These are phyloP conservation scores for Alternaria novae-zelandiae DNA, from an alignment of 2,329 filamentous ascomycete genomes.

Conservation along the genomic window DNA sequence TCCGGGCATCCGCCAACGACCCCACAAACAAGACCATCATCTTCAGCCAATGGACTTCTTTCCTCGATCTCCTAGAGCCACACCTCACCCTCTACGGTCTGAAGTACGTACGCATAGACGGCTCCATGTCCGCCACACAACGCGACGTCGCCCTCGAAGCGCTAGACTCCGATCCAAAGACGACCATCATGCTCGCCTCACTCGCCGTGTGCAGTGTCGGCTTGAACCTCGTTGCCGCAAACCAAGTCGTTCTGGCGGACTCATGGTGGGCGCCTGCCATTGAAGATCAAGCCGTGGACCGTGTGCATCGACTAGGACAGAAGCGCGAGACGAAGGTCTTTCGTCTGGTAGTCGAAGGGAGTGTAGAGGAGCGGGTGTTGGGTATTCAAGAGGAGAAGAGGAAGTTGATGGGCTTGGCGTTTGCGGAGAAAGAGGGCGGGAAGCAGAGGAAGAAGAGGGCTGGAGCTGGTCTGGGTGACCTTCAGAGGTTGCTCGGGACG, in stretches of 20 bases:
- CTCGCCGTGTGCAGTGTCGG: slow-evolving; percentile 84
- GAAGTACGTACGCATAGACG: slow-evolving; percentile 76
- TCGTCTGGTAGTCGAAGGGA: slow-evolving; percentile 79
- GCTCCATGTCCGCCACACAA: slow-evolving; percentile 72
- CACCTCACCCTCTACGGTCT: slow-evolving; percentile 68
- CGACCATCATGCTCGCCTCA: slow-evolving; percentile 80
- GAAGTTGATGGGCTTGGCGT: slow-evolving; percentile 76
- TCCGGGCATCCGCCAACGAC: slow-evolving; percentile 71
- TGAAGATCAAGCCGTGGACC: slow-evolving; percentile 88
- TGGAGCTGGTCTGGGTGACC: slow-evolving; percentile 55
- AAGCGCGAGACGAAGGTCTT: slow-evolving; percentile 79
- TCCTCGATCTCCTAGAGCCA: slow-evolving; percentile 73
- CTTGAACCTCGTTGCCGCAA: slow-evolving; percentile 83
- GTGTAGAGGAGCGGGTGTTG: slow-evolving; percentile 81
- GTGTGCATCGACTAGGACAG: slow-evolving; percentile 86
- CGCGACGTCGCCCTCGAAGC: slow-evolving; percentile 75
- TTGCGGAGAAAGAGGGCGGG: slow-evolving; percentile 72
- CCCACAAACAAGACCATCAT: slow-evolving; percentile 70
- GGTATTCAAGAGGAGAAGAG: slow-evolving; percentile 81
- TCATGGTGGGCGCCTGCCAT: slow-evolving; percentile 92
- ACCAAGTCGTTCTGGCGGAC: slow-evolving; percentile 83
- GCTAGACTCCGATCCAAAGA: slow-evolving; percentile 70
- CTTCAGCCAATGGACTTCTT: slow-evolving; percentile 80
- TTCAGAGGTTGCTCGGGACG: slow-evolving; percentile 50
- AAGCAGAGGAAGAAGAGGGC: slow-evolving; percentile 52